phyloP scores from a whole-genome alignment of 257 asterid species.

The Solanum commersonii region DNA sequence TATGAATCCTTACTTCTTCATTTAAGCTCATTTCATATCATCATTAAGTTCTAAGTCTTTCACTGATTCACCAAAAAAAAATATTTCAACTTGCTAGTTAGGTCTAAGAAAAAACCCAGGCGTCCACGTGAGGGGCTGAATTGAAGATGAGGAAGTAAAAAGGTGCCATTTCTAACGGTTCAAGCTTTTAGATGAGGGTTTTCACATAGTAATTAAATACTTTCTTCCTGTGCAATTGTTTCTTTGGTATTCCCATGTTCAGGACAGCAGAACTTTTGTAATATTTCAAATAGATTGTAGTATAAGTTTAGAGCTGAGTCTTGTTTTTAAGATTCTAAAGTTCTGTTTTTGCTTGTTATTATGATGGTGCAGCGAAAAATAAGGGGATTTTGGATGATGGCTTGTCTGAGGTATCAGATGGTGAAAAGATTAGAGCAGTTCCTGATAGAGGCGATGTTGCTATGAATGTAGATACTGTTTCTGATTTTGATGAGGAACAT shows the following conservation, averaged over 20 bases:
- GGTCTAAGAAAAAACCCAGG: neutral
- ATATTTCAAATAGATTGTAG: neutral
- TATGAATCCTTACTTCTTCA: neutral
- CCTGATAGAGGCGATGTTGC: constrained; percentile 23
- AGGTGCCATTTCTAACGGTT: neutral
- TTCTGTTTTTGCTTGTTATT: neutral
- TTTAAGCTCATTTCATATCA: neutral
- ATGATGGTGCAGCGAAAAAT: constrained; percentile 47
- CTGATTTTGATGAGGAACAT: constrained; percentile 28
- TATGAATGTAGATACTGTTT: constrained; percentile 15
- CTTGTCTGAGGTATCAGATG: constrained; percentile 31
- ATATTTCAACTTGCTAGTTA: neutral
- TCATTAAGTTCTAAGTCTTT: neutral
- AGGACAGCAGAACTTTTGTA: neutral
- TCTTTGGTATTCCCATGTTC: neutral
- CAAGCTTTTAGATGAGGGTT: neutral
- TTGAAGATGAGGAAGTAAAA: neutral
- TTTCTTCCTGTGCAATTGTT: neutral
- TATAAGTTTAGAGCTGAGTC: neutral
- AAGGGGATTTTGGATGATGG: constrained; percentile 46
- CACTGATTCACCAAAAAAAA: neutral
- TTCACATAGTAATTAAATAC: neutral
- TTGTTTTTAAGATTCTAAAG: neutral
- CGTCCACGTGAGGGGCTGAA: neutral
- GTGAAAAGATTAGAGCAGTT: constrained; percentile 18